These are phyloP conservation scores for Fraxinus latifolia DNA, from an alignment of 305 asterid genomes.

Conservation along the genomic window DNA sequence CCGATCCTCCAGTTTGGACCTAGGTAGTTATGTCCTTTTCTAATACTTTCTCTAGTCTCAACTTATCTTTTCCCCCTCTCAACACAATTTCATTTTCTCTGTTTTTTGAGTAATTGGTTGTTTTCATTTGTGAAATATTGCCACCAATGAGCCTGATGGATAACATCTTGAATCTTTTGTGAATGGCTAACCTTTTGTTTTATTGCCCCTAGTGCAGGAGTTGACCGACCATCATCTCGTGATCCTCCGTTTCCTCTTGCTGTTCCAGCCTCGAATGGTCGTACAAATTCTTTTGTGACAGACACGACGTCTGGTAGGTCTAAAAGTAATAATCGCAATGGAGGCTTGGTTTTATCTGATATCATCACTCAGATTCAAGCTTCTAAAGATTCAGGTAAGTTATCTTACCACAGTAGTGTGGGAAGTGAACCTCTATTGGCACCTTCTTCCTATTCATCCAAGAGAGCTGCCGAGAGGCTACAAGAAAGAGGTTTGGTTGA, in stretches of 20 bases:
- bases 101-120: conserved; percentile 12
- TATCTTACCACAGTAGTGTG: conserved; percentile 49
- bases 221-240: conserved; percentile 97
- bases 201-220: conserved; percentile 96
- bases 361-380: conserved; percentile 92
- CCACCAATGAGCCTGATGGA: not conserved
- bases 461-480: conserved; percentile 72
- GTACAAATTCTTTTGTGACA: conserved; percentile 44
- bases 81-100: not conserved
- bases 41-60: conserved; percentile 21
- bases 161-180: conserved; percentile 23
- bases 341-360: conserved; percentile 86
- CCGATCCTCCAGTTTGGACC: conserved; percentile 96
- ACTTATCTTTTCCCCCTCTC: not conserved
- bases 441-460: conserved; percentile 63
- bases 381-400: conserved; percentile 74
- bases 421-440: conserved; percentile 60
- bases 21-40: conserved; percentile 63
- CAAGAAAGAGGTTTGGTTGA: conserved; percentile 63
- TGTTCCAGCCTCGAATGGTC: conserved; percentile 84
- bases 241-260: conserved; percentile 98
- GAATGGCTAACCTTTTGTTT: conserved; percentile 47
- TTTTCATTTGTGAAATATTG: conserved; percentile 17
- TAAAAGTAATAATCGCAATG: conserved; percentile 69
- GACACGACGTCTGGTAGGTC: conserved; percentile 55